These are phyloP conservation scores for Cladobotryum protrusum DNA, from an alignment of 2,329 filamentous ascomycete species.

Conservation along the genomic window DNA sequence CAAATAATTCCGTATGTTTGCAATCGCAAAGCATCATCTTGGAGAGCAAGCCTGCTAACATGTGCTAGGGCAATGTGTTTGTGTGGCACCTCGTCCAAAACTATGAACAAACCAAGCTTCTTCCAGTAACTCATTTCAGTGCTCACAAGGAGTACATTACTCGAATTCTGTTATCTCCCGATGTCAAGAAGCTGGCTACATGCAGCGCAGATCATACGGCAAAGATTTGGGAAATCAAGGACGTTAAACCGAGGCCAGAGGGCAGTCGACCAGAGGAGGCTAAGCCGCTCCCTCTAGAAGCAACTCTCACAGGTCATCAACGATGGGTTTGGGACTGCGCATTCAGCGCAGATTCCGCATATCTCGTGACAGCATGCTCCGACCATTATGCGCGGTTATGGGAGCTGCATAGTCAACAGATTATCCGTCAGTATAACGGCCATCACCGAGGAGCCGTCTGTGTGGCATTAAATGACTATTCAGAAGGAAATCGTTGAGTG, in stretches of 20 bases:
- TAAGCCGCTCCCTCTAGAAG: conserved; percentile 71
- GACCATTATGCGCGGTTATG: conserved; percentile 90
- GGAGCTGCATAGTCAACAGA: conserved; percentile 80
- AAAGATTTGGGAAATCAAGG: conserved; percentile 88
- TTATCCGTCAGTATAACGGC: conserved; percentile 92
- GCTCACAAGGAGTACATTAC: conserved; percentile 92
- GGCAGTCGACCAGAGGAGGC: conserved; percentile 27
- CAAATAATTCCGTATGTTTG: conserved; percentile 71
- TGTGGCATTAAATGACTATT: conserved; percentile 86
- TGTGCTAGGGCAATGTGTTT: conserved; percentile 78
- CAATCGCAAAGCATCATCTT: background rate
- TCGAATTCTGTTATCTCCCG: conserved; percentile 81
- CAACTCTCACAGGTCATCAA: conserved; percentile 83
- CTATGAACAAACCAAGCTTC: conserved; percentile 73
- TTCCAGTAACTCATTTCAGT: conserved; percentile 82
- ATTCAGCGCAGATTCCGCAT: conserved; percentile 88
- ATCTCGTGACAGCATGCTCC: conserved; percentile 86
- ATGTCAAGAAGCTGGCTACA: conserved; percentile 89
- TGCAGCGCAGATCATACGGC: conserved; percentile 91
- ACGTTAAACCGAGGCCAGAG: conserved; percentile 50
- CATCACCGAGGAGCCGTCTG: conserved; percentile 89
- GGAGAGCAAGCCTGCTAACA: background rate
- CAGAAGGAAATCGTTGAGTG: conserved; percentile 41
- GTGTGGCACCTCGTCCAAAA: conserved; percentile 91
- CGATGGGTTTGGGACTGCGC: conserved; percentile 98